Evolutionary conservation across 176 grass and related monocot species (phyloP).

Genomic region (Lolium rigidum): DNA sequence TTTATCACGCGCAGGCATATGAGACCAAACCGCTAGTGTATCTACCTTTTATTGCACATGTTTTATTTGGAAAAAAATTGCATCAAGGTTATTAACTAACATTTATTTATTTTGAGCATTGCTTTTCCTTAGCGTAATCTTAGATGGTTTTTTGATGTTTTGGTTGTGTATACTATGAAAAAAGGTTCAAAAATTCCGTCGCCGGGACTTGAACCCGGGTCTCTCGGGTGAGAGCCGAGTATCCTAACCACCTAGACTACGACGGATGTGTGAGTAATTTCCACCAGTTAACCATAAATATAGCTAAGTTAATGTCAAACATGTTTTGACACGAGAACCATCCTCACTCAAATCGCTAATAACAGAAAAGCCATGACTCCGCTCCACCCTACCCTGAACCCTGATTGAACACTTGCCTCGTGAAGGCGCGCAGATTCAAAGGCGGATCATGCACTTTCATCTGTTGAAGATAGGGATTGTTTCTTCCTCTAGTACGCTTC

Average conservation of each 20-base stretch:
- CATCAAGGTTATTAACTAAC: no score
- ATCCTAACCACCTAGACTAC: conserved; percentile 98
- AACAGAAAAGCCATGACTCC: neutral
- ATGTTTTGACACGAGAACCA: neutral
- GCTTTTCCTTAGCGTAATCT: no score
- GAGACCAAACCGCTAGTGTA: no score
- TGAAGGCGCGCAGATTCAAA: neutral
- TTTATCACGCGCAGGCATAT: no score
- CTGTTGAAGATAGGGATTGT: neutral
- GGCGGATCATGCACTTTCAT: neutral
- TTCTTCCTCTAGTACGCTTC: neutral
- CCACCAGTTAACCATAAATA: no score
- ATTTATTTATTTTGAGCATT: no score
- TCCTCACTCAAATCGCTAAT: conserved; percentile 19
- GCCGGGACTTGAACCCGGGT: conserved; percentile 75
- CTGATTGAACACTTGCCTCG: neutral
- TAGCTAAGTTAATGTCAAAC: no score
- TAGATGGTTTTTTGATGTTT: no score
- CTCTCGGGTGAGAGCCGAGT: conserved; percentile 91
- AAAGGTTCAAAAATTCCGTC: conserved; percentile 44
- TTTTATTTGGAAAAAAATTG: no score
- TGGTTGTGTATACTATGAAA: no score
- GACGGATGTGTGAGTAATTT: conserved; percentile 25
- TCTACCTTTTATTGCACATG: no score
- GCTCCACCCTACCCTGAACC: neutral